These are phyloP conservation scores for Skeletonema tropicum DNA, from an alignment of 108 stramenopile species.

Conservation along the genomic window DNA sequence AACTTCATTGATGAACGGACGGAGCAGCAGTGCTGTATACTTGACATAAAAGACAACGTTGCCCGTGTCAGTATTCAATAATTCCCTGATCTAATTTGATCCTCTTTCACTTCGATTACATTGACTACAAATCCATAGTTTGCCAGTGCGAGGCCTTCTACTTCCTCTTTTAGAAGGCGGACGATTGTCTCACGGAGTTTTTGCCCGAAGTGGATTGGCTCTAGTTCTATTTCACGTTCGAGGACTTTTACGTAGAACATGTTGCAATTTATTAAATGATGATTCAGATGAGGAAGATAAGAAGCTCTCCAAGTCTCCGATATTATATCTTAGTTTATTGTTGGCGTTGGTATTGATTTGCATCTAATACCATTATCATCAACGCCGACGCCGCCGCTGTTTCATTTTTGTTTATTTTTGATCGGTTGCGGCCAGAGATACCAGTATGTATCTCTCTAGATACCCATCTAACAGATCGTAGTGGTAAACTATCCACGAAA, in stretches of 20 bases:
- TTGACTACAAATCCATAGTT: slow-evolving; percentile 94
- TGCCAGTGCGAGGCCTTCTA: slow-evolving; percentile 91
- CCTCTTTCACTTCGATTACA: slow-evolving; percentile 91
- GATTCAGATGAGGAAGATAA: neutral
- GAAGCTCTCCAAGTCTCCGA: too few relatives aligned
- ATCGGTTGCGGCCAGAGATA: too few relatives aligned
- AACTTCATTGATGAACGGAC: slow-evolving; percentile 93
- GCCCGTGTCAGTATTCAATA: slow-evolving; percentile 93
- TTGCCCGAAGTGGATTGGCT: slow-evolving; percentile 86
- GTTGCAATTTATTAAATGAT: neutral
- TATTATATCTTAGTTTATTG: too few relatives aligned
- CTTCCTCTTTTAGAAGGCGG: slow-evolving; percentile 86
- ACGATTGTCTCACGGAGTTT: slow-evolving; percentile 86
- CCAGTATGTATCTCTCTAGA: too few relatives aligned
- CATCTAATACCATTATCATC: too few relatives aligned
- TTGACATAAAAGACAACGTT: slow-evolving; percentile 89
- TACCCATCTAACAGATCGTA: too few relatives aligned
- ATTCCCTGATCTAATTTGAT: slow-evolving; percentile 91
- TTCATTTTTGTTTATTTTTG: too few relatives aligned
- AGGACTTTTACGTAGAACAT: slow-evolving; percentile 93
- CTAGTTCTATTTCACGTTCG: slow-evolving; percentile 86
- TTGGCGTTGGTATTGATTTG: too few relatives aligned
- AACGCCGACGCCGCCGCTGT: too few relatives aligned
- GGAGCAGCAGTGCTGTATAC: slow-evolving; percentile 86
- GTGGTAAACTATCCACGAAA: too few relatives aligned